A percentile compares a stretch with the other conserved stretches of the same genome.
phyloP scores from a whole-genome alignment of 2,329 filamentous ascomycete species.

The Ophiocordyceps camponoti-leonardi region DNA sequence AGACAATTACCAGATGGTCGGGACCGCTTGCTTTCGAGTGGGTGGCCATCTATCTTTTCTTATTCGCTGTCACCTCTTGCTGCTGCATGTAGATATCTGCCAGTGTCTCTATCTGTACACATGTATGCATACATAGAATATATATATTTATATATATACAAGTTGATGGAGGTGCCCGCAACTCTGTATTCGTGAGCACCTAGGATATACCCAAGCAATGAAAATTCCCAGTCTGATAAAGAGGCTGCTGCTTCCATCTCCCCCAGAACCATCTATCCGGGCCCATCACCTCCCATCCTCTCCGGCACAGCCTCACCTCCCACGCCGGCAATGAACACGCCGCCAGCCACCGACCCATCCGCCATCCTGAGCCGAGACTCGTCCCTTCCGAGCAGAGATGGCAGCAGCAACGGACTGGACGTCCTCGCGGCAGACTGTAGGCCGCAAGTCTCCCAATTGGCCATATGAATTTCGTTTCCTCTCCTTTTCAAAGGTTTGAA shows the following conservation, averaged over 20 bases:
- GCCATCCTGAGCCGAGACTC: background rate
- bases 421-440: background rate
- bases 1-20: background rate
- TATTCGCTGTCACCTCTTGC: background rate
- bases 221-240: too few relatives aligned
- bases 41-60: background rate
- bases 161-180: too few relatives aligned
- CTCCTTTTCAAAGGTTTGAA: too few relatives aligned
- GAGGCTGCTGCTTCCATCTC: too few relatives aligned
- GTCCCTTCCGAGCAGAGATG: background rate
- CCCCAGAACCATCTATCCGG: background rate
- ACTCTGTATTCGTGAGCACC: too few relatives aligned
- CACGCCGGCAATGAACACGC: background rate
- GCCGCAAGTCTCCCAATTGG: background rate
- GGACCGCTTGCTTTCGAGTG: too few relatives aligned
- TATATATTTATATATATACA: too few relatives aligned
- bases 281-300: background rate
- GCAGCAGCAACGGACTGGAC: background rate
- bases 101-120: background rate
- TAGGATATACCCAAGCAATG: too few relatives aligned
- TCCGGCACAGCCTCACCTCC: background rate
- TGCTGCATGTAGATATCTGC: background rate
- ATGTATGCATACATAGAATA: too few relatives aligned
- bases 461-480: too few relatives aligned
- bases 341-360: background rate